Evolutionary conservation across 345 rosid genomes (phyloP), one percentile per base, ranked within the genome.

Genomic region (Adansonia digitata): DNA sequence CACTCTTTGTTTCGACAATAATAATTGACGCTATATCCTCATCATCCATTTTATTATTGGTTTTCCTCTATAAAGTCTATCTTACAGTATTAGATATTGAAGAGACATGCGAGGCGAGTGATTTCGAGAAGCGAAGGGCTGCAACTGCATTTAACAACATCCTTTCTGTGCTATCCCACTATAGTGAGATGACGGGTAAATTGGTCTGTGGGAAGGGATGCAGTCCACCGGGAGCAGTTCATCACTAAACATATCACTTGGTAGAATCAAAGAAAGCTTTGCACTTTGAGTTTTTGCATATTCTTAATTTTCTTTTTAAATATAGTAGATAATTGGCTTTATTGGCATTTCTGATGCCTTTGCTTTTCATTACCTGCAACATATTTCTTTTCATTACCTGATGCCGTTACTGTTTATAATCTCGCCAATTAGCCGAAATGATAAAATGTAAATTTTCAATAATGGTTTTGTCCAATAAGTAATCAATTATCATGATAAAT

Each of bases 221-320:
- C 82, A 59, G 79, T 78, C 77, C 77, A 49, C 84, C 85, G 13
- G 88, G 81, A 5, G 31, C 76, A 89, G 83, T 75, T 91, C 98
- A 29, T 88, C 94, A 14, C 72, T 91, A 83, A 83, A 81, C 85
- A 85, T 93, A 78, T 90, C 98, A 85, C 99, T 95, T 42, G 93
- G 99, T 93, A 95, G 99, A 95, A 93, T 95, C 97, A 95, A 88
- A 87, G 98, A 95, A 86, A 95, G 98, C 86, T 95, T 93, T 87
- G 92, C 93, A 91, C 85, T 95, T 97, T 95, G 98, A 95, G 99
- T 95, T 90, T 83, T 69, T 85, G 80, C 85, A 73, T 77, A 77
- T 78, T 77, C 80, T 87, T 82, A 14, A 37, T 74, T 82, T 57
- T 52, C 46, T 67, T n/a, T n/a, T n/a, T n/a, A n/a, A n/a, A 49